A percentile compares a stretch with the other conserved stretches of the same genome.
phyloP scores from a whole-genome alignment of 768 basidiomycete species.

The Cystofilobasidium bisporidii region DNA sequence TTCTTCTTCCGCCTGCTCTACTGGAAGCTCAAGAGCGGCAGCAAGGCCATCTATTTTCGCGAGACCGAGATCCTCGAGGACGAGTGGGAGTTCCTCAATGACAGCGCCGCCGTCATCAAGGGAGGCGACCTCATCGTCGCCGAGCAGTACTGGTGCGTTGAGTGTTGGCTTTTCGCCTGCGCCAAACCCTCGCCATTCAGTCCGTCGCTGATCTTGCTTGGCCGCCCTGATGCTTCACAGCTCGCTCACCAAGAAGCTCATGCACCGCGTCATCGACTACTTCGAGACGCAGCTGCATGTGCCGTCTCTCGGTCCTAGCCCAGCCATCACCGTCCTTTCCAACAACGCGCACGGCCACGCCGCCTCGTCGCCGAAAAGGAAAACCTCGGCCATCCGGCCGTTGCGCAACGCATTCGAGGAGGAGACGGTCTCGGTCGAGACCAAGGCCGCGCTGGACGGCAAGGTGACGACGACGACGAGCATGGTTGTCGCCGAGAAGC shows the following conservation, averaged over 20 bases:
- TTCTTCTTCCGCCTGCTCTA: constrained; percentile 90
- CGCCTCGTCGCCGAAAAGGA: not conserved
- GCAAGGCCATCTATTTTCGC: constrained; percentile 88
- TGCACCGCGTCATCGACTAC: constrained; percentile 84
- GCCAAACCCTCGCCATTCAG: too few species aligned
- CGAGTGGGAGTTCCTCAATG: constrained; percentile 90
- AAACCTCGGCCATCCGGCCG: constrained; percentile 1
- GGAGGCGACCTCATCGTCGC: constrained; percentile 86
- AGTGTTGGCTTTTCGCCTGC: not conserved
- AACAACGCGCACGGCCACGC: not conserved
- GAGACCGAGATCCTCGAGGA: constrained; percentile 97
- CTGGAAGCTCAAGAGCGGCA: constrained; percentile 87
- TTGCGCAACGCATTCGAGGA: constrained; percentile 23
- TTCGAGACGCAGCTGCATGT: constrained; percentile 84
- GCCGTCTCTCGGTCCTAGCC: constrained; percentile 28
- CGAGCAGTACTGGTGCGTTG: constrained; percentile 79
- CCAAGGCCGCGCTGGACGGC: constrained; percentile 26
- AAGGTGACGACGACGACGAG: constrained; percentile 16
- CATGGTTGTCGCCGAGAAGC: constrained; percentile 18
- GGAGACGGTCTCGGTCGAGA: constrained; percentile 27
- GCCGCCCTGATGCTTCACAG: constrained; percentile 43
- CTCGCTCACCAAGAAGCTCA: constrained; percentile 80
- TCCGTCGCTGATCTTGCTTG: not conserved
- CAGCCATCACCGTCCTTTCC: not conserved
- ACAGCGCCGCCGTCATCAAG: constrained; percentile 74